These are phyloP conservation scores for Clonostachys solani DNA, from an alignment of 2,329 filamentous ascomycete species.

Conservation along the genomic window DNA sequence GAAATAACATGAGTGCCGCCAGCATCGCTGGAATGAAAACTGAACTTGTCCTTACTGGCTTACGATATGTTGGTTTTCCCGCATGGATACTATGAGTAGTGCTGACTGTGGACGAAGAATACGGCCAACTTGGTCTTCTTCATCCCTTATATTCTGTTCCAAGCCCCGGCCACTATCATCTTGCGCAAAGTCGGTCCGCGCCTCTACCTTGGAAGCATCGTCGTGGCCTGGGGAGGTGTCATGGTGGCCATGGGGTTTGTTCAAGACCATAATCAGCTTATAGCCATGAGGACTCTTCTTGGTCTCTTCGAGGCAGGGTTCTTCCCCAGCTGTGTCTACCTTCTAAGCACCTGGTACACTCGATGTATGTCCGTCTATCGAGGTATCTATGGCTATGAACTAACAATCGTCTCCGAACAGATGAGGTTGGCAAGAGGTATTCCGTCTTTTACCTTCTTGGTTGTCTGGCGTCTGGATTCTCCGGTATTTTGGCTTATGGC, in stretches of 20 bases:
- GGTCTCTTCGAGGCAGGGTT: slow-evolving; percentile 38
- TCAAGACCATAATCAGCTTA: slow-evolving; percentile 9
- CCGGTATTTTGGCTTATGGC: slow-evolving; percentile 14
- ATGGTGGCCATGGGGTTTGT: slow-evolving; percentile 22
- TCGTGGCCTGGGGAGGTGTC: slow-evolving; percentile 20
- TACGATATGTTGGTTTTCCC: no score
- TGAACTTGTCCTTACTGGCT: no score
- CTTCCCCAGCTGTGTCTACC: slow-evolving; percentile 36
- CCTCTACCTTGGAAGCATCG: slow-evolving; percentile 18
- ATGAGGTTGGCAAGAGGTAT: slow-evolving; percentile 13
- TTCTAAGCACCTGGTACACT: slow-evolving; percentile 25
- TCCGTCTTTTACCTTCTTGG: slow-evolving; percentile 21
- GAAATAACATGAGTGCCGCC: no score
- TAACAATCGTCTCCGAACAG: neutral
- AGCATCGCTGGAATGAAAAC: no score
- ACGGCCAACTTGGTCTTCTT: no score
- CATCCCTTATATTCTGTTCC: slow-evolving; percentile 22
- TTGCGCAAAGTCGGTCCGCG: slow-evolving; percentile 20
- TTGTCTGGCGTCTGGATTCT: slow-evolving; percentile 17
- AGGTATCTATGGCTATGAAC: neutral
- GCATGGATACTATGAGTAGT: no score
- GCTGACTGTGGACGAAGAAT: no score
- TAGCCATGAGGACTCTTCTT: neutral
- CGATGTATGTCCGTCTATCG: slow-evolving; percentile 57
- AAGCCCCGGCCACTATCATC: slow-evolving; percentile 20